Evolutionary conservation across 1,139 yeast genomes (phyloP).

Genomic region (Eremothecium sinecaudum): DNA sequence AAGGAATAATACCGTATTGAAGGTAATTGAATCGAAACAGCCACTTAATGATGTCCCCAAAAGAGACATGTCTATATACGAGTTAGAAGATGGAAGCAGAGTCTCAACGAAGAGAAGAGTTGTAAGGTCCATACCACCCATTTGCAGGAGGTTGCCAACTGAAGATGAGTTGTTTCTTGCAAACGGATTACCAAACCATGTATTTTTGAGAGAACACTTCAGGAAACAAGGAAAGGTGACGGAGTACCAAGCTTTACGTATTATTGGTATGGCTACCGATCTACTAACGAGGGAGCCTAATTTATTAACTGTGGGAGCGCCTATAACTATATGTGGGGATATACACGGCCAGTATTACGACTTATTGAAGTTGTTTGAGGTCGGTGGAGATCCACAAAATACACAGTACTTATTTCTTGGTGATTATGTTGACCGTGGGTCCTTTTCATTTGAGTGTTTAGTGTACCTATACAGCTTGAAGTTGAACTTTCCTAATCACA

Average conservation of each 20-base stretch:
- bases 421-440: conserved; percentile 94
- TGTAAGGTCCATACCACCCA: conserved; percentile 54
- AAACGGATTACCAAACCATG: conserved; percentile 64
- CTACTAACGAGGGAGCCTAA: conserved; percentile 69
- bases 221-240: conserved; percentile 70
- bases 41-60: conserved; percentile 16
- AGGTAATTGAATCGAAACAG: conserved; percentile 58
- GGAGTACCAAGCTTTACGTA: conserved; percentile 61
- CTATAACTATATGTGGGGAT: conserved; percentile 95
- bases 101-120: conserved; percentile 64
- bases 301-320: conserved; percentile 74
- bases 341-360: conserved; percentile 94
- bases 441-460: conserved; percentile 82
- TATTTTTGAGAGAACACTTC: conserved; percentile 65
- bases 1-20: conserved; percentile 67
- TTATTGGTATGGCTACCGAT: conserved; percentile 59
- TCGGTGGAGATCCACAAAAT: conserved; percentile 77
- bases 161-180: conserved; percentile 57
- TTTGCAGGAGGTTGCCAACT: conserved; percentile 56
- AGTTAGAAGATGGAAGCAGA: conserved; percentile 59
- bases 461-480: conserved; percentile 74
- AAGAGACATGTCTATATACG: conserved; percentile 46
- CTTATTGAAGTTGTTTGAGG: conserved; percentile 82
- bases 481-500: conserved; percentile 62
- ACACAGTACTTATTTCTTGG: conserved; percentile 83